These are phyloP conservation scores for Dalbergia oliveri DNA, from an alignment of 306 rosid species.

Conservation along the genomic window DNA sequence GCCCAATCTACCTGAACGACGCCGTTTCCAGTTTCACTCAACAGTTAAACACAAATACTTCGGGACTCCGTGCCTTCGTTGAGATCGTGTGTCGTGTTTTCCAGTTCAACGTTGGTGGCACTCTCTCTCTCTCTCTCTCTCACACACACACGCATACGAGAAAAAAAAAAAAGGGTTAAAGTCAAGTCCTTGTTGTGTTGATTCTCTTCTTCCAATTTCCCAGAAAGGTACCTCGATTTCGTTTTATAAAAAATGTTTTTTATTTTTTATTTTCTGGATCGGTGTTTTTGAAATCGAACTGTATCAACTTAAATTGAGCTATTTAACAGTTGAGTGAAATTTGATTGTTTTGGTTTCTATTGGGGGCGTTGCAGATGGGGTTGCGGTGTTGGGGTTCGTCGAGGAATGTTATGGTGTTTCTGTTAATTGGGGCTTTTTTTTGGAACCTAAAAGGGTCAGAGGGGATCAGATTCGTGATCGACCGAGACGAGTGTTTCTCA, in stretches of 20 bases:
- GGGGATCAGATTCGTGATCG: conserved; percentile 84
- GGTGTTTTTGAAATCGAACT: neutral
- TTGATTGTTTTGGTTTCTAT: neutral
- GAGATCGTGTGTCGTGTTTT: neutral
- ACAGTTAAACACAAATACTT: neutral
- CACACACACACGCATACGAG: neutral
- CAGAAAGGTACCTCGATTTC: neutral
- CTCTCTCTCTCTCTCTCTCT: too few relatives aligned
- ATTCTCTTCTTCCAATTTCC: conserved; percentile 1
- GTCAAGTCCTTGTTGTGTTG: neutral
- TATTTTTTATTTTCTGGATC: conserved; percentile 11
- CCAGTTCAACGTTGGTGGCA: neutral
- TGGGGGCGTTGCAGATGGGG: conserved; percentile 48
- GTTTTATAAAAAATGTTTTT: too few relatives aligned
- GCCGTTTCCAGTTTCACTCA: conserved; percentile 36
- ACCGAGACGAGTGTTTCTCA: conserved; percentile 86
- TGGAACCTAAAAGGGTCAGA: conserved; percentile 55
- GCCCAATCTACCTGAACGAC: conserved; percentile 25
- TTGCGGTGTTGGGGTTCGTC: conserved; percentile 1
- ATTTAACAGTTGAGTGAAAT: neutral
- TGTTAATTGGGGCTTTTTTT: conserved; percentile 48
- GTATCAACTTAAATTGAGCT: neutral
- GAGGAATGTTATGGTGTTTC: conserved; percentile 50
- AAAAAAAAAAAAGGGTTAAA: too few relatives aligned
- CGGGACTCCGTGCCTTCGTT: neutral